phyloP scores from a whole-genome alignment of 148 eudicot genomes.

The Persicaria maculosa region DNA sequence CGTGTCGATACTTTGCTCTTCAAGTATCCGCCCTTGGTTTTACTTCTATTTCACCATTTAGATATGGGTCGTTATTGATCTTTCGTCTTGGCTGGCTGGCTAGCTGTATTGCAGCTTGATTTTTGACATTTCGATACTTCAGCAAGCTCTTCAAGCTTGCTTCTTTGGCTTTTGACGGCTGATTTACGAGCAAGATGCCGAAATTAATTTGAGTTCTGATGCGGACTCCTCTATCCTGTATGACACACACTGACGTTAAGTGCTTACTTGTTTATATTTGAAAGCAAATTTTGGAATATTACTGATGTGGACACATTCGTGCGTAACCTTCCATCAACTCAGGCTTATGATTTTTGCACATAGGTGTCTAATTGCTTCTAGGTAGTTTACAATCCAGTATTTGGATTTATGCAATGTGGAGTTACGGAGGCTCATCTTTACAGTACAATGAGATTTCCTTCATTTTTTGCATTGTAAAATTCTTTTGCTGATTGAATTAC shows the following conservation, averaged over 20 bases:
- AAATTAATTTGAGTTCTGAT: background rate
- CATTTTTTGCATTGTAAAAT: background rate
- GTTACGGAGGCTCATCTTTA: background rate
- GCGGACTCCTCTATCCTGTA: too few species aligned
- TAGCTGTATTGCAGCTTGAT: background rate
- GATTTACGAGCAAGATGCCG: background rate
- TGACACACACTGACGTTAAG: background rate
- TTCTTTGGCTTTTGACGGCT: background rate
- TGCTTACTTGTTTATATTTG: background rate
- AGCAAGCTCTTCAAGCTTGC: background rate
- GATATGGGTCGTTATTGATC: background rate
- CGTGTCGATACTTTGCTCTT: background rate
- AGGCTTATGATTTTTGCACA: background rate
- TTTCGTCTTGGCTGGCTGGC: background rate
- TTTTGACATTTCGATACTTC: background rate
- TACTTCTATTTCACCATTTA: background rate
- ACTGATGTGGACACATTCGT: background rate
- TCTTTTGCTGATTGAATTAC: background rate
- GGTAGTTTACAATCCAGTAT: background rate
- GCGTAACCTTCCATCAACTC: background rate
- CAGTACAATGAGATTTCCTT: background rate
- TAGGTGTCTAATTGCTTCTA: too few species aligned
- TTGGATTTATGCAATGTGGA: background rate
- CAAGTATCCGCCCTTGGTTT: background rate
- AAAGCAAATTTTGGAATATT: background rate